Evolutionary conservation across 345 rosid species (phyloP).

Genomic region (Bruguiera gymnorhiza): DNA sequence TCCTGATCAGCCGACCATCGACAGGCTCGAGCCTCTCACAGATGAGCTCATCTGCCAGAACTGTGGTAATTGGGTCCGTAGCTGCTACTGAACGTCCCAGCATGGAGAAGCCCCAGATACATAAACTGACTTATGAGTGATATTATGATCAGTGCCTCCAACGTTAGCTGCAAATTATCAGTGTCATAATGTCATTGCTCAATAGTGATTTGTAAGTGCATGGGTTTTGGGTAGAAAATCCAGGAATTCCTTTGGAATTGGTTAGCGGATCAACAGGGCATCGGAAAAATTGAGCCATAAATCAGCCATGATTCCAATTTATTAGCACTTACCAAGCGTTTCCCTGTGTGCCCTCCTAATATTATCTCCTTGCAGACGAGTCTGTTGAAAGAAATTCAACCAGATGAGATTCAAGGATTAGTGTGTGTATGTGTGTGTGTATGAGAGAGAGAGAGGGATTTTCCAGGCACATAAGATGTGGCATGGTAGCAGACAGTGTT

Average conservation of each 20-base stretch:
- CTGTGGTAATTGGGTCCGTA: conserved; percentile 16
- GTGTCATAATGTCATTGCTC: neutral
- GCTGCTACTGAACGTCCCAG: conserved; percentile 8
- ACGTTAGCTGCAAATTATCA: conserved; percentile 29
- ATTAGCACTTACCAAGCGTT: conserved; percentile 32
- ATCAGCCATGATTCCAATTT: neutral
- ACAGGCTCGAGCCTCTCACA: no score
- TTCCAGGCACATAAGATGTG: no score
- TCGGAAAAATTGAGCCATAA: neutral
- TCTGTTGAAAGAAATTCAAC: neutral
- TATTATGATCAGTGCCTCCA: conserved; percentile 29
- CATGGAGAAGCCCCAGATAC: conserved; percentile 25
- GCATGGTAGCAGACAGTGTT: no score
- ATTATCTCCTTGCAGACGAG: conserved; percentile 35
- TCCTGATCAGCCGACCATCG: no score
- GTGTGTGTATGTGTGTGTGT: no score
- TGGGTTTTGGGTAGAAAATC: neutral
- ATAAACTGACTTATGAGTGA: conserved; percentile 32
- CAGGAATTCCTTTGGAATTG: neutral
- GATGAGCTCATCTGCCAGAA: conserved; percentile 3
- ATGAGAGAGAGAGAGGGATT: neutral
- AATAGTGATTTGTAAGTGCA: neutral
- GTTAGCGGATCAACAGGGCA: neutral
- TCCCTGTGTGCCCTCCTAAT: conserved; percentile 39
- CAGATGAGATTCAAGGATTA: neutral